phyloP scores from a whole-genome alignment of 768 basidiomycete species.

The Dacryopinax spathularia region DNA sequence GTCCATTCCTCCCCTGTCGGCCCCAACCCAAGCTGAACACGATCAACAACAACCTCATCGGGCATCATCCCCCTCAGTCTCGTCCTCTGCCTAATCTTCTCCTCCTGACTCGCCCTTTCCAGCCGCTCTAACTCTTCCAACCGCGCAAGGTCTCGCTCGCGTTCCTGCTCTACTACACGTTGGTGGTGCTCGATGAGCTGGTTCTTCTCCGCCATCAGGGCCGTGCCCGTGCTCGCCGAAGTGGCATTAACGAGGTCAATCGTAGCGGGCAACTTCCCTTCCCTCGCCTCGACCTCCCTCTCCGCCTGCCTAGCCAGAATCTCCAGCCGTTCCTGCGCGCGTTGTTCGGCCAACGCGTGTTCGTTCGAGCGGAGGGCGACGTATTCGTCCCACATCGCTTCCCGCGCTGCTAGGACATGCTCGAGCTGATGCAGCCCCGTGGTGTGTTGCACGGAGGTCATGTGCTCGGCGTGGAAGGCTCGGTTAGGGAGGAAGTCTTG shows the following conservation, averaged over 20 bases:
- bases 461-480: neutral
- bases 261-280: neutral
- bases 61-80: neutral
- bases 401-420: neutral
- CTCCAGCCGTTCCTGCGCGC: neutral
- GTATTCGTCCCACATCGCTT: conserved; percentile 1
- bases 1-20: neutral
- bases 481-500: neutral
- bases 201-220: neutral
- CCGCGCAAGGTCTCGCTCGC: neutral
- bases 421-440: neutral
- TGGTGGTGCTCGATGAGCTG: neutral
- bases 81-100: neutral
- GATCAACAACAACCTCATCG: neutral
- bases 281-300: neutral
- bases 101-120: neutral
- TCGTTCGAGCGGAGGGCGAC: neutral
- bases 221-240: neutral
- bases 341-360: neutral
- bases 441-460: neutral
- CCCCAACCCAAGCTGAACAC: neutral
- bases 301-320: neutral
- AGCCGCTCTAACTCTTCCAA: neutral
- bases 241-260: neutral
- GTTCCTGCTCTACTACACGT: neutral